phyloP scores from a whole-genome alignment of 75 land plant species.

The Azolla pinnata region DNA sequence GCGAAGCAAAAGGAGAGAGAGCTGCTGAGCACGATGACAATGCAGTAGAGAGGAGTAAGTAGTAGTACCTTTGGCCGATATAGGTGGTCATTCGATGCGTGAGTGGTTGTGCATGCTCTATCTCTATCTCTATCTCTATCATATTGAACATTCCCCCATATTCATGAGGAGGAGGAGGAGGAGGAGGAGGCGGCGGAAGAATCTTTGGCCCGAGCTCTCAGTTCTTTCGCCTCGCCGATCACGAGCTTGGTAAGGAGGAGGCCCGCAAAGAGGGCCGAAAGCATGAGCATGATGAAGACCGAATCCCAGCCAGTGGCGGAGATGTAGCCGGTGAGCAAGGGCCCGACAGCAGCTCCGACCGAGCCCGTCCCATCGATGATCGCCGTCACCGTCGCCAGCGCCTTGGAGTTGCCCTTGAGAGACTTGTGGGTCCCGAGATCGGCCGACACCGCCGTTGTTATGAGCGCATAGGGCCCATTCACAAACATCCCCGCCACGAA shows the following conservation, averaged over 20 bases:
- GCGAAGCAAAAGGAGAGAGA: no score
- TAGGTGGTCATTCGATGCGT: no score
- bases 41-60: no score
- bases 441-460: conserved; percentile 84
- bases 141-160: no score
- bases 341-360: conserved; percentile 77
- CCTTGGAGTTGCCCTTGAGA: conserved; percentile 57
- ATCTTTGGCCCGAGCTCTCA: conserved; percentile 17
- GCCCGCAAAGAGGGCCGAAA: conserved; percentile 59
- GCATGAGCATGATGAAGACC: conserved; percentile 76
- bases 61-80: no score
- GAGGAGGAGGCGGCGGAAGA: no score
- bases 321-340: conserved; percentile 66
- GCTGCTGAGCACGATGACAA: no score
- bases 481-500: conserved; percentile 65
- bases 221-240: conserved; percentile 47
- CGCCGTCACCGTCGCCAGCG: conserved; percentile 80
- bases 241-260: conserved; percentile 62
- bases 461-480: conserved; percentile 86
- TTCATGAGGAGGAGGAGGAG: no score
- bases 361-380: conserved; percentile 97
- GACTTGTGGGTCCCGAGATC: conserved; percentile 84
- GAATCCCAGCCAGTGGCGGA: conserved; percentile 63
- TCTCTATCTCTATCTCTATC: no score
- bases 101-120: no score